Evolutionary conservation across 208 protist genomes (phyloP), one percentile per base, ranked within the genome.

Genomic region (Leishmania tarentolae): DNA sequence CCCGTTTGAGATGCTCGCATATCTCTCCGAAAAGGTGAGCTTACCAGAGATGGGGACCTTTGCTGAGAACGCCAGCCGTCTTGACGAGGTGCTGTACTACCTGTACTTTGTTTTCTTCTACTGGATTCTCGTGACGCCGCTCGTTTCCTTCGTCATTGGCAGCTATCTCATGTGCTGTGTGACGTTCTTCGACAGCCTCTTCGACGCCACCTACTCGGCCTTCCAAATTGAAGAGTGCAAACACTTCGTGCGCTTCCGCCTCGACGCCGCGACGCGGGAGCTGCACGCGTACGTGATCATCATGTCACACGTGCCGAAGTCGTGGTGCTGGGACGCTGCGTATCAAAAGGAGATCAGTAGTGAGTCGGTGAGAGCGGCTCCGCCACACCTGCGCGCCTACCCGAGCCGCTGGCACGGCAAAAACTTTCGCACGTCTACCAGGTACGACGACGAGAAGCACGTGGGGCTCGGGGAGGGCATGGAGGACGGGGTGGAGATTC

Each of bases 191-290:
- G 88, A 95, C 87, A 91, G 85, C 76, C 78, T 93, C 83, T 95
- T 93, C 86, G 91, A 97, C 79, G 84, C 84, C 40, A 87, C 88
- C 69, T 95, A 95, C 85, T 94, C 93, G 4, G 91, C 93, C 6
- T 97, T 97, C 76, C 93, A 95, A 79, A 94, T 97, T n/a, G 93
- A 97, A 71, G 91, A 95, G 82, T 97, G 81, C 77, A 97, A 97
- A 73, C 86, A 94, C 81, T 95, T 97, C 73, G 17, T 97, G 52
- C 90, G 93, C 46, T 94, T 95, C 79, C 79, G 82, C 31, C 80
- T 97, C 31, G 88, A 94, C 80, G 78, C 75, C 21, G 44, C 73
- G 31, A 94, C 87, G 21, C 87, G 93, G 56, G 83, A 88, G 82
- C 72, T 97, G 69, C 88, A 94, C 78, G 86, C 50, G 8, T 94